A percentile compares a stretch with the other conserved stretches of the same genome.
Evolutionary conservation across 768 basidiomycete species (phyloP).

Genomic region (Porpolomopsis calyptriformis): DNA sequence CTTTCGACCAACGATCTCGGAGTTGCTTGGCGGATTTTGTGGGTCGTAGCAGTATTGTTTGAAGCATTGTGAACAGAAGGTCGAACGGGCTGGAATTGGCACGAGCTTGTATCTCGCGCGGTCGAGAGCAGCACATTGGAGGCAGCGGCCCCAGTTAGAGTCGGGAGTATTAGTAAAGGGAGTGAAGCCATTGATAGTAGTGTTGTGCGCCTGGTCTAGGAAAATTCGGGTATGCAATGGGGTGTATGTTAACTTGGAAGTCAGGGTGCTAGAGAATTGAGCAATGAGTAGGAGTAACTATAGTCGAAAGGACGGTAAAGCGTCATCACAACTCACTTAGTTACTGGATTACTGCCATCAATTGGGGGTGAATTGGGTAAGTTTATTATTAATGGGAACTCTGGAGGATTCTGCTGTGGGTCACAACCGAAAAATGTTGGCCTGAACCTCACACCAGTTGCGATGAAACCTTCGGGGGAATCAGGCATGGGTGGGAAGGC

Average conservation of each 20-base stretch:
- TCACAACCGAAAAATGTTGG: constrained; percentile 79
- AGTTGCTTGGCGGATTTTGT: constrained; percentile 30
- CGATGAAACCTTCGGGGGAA: constrained; percentile 39
- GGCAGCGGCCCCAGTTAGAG: constrained; percentile 51
- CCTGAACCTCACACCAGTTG: constrained; percentile 50
- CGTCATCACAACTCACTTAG: constrained; percentile 37
- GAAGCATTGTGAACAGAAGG: constrained; percentile 36
- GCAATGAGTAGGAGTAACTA: constrained; percentile 4
- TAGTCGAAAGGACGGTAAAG: not conserved
- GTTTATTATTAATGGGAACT: constrained; percentile 62
- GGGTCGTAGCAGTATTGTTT: constrained; percentile 47
- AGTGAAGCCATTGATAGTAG: constrained; percentile 48
- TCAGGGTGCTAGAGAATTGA: constrained; percentile 32
- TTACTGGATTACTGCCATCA: constrained; percentile 46
- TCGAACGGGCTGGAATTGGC: constrained; percentile 29
- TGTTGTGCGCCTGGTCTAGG: constrained; percentile 49
- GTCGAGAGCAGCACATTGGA: constrained; percentile 55
- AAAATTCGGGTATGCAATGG: constrained; percentile 42
- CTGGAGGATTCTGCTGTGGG: constrained; percentile 34
- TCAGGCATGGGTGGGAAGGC: constrained; percentile 55
- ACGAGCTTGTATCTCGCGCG: constrained; percentile 34
- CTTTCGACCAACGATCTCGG: constrained; percentile 27
- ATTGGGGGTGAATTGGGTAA: constrained; percentile 70
- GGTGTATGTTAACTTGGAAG: constrained; percentile 54
- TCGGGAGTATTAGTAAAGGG: constrained; percentile 52